Conservation (phyloP, 345 rosid genomes). For the Rhodomyrtus tomentosa region DNA sequence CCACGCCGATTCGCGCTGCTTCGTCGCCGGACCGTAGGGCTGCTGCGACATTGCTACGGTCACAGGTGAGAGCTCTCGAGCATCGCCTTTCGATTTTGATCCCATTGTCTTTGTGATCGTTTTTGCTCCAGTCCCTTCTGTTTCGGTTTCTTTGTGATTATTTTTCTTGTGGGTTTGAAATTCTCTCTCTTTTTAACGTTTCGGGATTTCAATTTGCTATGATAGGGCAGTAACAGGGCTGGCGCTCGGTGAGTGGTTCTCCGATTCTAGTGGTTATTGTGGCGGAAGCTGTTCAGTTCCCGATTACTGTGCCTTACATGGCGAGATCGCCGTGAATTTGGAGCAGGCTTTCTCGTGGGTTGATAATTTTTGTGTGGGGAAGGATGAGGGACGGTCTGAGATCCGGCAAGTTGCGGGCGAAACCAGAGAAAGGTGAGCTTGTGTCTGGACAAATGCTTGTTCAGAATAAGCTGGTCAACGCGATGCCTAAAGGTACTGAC, state of each 20-base stretch:
- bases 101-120: background rate
- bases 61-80: background rate
- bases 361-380: background rate
- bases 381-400: slow-evolving; percentile 32
- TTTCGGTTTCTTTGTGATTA: background rate
- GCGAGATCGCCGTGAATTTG: background rate
- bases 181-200: background rate
- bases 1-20: background rate
- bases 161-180: background rate
- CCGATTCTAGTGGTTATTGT: background rate
- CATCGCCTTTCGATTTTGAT: background rate
- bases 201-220: background rate
- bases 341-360: background rate
- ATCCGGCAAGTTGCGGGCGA: slow-evolving; percentile 10
- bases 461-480: background rate
- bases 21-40: background rate
- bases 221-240: background rate
- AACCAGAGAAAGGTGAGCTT: slow-evolving; percentile 10
- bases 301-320: background rate
- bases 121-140: background rate
- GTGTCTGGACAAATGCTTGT: background rate
- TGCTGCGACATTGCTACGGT: background rate
- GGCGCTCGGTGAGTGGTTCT: background rate
- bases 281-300: background rate
- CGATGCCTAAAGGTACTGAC: background rate